A percentile compares a stretch with the other conserved stretches of the same genome.
Evolutionary conservation across 2,329 filamentous ascomycete species (phyloP).

Genomic region (Aureobasidium sp.): DNA sequence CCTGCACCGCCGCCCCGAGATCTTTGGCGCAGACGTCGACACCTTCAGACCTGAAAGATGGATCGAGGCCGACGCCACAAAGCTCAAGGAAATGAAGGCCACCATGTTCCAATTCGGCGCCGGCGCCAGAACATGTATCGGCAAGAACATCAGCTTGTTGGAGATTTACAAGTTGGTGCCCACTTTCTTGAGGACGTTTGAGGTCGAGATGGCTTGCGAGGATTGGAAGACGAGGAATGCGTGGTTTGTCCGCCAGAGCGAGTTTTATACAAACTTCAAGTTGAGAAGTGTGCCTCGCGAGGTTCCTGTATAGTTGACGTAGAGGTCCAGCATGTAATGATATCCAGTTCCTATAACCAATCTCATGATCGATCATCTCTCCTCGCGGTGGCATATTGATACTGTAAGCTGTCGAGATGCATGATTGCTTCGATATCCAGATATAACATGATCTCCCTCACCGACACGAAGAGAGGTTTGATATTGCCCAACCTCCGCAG

Average conservation of each 20-base stretch:
- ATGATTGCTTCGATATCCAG: no score
- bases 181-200: slow-evolving; percentile 57
- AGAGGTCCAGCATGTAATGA: not conserved
- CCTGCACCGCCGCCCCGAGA: slow-evolving; percentile 58
- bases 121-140: slow-evolving; percentile 61
- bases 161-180: slow-evolving; percentile 48
- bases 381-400: no score
- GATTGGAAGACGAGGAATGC: slow-evolving; percentile 47
- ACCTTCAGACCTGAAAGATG: slow-evolving; percentile 63
- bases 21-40: slow-evolving; percentile 62
- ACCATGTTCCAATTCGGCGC: slow-evolving; percentile 64
- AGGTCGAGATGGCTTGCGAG: slow-evolving; percentile 39
- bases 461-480: no score
- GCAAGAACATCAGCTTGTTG: slow-evolving; percentile 46
- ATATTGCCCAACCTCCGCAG: not conserved
- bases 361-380: not conserved
- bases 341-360: not conserved
- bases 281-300: slow-evolving; percentile 22
- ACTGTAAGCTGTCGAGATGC: no score
- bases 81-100: slow-evolving; percentile 60
- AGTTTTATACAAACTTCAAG: slow-evolving; percentile 40
- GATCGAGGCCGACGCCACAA: slow-evolving; percentile 47
- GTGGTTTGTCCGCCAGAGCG: slow-evolving; percentile 46
- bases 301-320: slow-evolving; percentile 1
- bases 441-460: no score